Evolutionary conservation across 106 monocot genomes (phyloP).

Genomic region (Chionographis japonica): DNA sequence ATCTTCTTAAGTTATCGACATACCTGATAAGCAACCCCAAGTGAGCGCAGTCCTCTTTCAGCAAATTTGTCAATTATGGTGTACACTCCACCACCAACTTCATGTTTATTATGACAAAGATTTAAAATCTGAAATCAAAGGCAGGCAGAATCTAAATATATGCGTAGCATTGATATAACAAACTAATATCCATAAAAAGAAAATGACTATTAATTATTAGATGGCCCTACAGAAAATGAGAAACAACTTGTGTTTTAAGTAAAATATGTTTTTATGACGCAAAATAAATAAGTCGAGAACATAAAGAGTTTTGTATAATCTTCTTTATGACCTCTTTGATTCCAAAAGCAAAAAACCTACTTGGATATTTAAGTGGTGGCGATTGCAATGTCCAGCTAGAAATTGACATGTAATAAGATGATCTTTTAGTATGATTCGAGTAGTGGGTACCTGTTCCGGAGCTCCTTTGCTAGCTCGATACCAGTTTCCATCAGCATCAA

Average conservation of each 20-base stretch:
- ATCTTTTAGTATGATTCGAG: not conserved
- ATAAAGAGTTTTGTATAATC: too few relatives aligned
- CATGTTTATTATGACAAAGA: conserved; percentile 43
- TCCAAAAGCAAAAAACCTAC: too few relatives aligned
- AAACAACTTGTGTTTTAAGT: too few relatives aligned
- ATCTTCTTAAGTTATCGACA: not conserved
- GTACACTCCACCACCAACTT: conserved; percentile 45
- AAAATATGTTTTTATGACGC: too few relatives aligned
- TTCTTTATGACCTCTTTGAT: too few relatives aligned
- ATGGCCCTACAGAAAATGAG: too few relatives aligned
- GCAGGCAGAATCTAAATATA: not conserved
- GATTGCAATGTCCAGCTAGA: too few relatives aligned
- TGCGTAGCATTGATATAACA: too few relatives aligned
- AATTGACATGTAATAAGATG: too few relatives aligned
- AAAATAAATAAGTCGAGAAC: too few relatives aligned
- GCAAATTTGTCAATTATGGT: conserved; percentile 48
- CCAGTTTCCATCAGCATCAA: conserved; percentile 55
- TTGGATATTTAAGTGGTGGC: too few relatives aligned
- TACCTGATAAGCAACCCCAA: conserved; percentile 69
- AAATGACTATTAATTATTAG: not conserved
- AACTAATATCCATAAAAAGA: not conserved
- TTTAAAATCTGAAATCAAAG: conserved; percentile 47
- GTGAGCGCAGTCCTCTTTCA: conserved; percentile 55
- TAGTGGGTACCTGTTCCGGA: conserved; percentile 49
- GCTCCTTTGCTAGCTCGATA: conserved; percentile 66